phyloP scores from a whole-genome alignment of 768 basidiomycete genomes.

The Lactarius akahatsu region DNA sequence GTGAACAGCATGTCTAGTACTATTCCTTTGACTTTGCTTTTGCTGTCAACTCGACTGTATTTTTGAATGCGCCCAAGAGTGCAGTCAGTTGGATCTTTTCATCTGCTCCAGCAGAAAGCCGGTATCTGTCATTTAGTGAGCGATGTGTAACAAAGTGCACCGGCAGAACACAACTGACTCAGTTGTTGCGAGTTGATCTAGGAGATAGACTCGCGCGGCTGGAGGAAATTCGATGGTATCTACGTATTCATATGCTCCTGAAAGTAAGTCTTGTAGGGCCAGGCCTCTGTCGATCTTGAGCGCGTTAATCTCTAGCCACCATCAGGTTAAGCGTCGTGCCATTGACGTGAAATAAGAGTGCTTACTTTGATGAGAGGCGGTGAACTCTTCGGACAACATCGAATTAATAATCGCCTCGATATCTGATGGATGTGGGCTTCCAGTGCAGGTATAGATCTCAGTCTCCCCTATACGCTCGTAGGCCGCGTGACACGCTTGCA shows the following conservation, averaged over 20 bases:
- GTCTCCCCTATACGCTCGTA: slow-evolving; percentile 86
- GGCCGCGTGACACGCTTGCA: slow-evolving; percentile 98
- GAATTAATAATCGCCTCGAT: slow-evolving; percentile 91
- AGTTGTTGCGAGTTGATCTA: slow-evolving; percentile 92
- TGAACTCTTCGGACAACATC: slow-evolving; percentile 96
- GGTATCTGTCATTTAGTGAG: slow-evolving; percentile 56
- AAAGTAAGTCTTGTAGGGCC: slow-evolving; percentile 90
- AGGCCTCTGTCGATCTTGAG: slow-evolving; percentile 91
- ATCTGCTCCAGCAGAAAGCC: slow-evolving; percentile 86
- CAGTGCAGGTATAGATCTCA: slow-evolving; percentile 95
- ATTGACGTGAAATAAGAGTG: not conserved
- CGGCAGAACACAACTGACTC: slow-evolving; percentile 60
- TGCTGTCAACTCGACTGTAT: slow-evolving; percentile 75
- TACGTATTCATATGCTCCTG: slow-evolving; percentile 88
- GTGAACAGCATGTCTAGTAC: slow-evolving; percentile 15
- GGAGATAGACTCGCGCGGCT: slow-evolving; percentile 82
- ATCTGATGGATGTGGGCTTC: slow-evolving; percentile 92
- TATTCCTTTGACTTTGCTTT: slow-evolving; percentile 36
- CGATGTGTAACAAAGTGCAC: not conserved
- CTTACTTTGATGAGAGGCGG: slow-evolving; percentile 81
- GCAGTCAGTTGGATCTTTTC: slow-evolving; percentile 96
- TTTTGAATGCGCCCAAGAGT: slow-evolving; percentile 89
- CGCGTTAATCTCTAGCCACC: slow-evolving; percentile 70
- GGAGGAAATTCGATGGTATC: slow-evolving; percentile 84
- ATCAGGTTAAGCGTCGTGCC: not conserved